Evolutionary conservation across 768 basidiomycete species (phyloP).

Genomic region (Tulasnella sp.): DNA sequence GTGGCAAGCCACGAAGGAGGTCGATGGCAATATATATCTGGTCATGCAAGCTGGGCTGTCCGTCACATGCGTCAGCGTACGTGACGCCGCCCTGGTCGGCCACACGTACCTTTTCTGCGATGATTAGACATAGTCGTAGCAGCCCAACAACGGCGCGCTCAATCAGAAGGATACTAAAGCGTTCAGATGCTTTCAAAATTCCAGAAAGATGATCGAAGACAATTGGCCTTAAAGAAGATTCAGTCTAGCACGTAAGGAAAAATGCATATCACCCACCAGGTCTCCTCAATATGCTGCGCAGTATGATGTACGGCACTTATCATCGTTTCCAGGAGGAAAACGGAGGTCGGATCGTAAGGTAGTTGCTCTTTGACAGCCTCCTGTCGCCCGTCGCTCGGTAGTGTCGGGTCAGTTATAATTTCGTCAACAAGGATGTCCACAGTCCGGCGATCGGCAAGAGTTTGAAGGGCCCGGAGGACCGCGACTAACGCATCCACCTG

Average conservation of each 20-base stretch:
- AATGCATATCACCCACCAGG: conserved; percentile 50
- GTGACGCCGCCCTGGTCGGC: background rate
- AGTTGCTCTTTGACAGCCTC: conserved; percentile 26
- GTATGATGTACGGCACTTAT: conserved; percentile 76
- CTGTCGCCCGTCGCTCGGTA: background rate
- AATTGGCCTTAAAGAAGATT: conserved; percentile 57
- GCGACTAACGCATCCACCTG: conserved; percentile 71
- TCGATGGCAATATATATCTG: conserved; percentile 94
- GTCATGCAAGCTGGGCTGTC: conserved; percentile 71
- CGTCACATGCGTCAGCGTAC: background rate
- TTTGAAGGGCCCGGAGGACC: conserved; percentile 76
- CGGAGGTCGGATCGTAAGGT: conserved; percentile 90
- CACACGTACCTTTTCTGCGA: conserved; percentile 60
- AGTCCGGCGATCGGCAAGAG: conserved; percentile 82
- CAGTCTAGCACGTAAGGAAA: background rate
- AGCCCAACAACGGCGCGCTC: conserved; percentile 89
- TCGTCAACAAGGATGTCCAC: conserved; percentile 40
- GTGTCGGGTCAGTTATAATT: conserved; percentile 5
- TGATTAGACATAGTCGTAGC: conserved; percentile 69
- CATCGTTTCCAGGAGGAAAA: conserved; percentile 92
- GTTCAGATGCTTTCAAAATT: conserved; percentile 60
- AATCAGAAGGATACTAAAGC: conserved; percentile 83
- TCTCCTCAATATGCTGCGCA: conserved; percentile 68
- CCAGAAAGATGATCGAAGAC: conserved; percentile 88
- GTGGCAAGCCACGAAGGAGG: conserved; percentile 69